Conservation (phyloP, 2,329 filamentous ascomycete genomes). For the Neonectria sp. region DNA sequence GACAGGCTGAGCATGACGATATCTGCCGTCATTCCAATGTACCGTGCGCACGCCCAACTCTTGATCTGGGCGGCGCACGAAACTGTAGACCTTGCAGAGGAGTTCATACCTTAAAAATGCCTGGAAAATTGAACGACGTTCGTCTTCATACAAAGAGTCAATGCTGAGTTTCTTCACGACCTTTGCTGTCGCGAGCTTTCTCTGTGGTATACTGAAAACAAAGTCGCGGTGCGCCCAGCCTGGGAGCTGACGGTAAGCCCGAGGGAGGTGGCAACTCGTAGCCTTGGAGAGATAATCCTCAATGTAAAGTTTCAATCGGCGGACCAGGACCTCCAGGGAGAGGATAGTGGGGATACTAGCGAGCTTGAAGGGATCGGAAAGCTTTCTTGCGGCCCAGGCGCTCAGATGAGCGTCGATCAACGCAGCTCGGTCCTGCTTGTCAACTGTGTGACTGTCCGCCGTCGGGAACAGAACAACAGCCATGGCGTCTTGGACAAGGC, state of each 20-base stretch:
- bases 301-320: background rate
- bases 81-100: background rate
- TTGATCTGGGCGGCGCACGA: background rate
- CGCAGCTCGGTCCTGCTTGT: background rate
- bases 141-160: background rate
- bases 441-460: conserved; percentile 1
- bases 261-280: background rate
- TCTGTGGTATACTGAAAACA: background rate
- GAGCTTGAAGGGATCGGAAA: conserved; percentile 1
- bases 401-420: background rate
- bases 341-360: background rate
- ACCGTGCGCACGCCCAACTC: background rate
- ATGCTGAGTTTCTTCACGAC: background rate
- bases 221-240: background rate
- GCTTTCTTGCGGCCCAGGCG: background rate
- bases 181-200: background rate
- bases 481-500: conserved; percentile 30
- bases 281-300: background rate
- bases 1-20: background rate
- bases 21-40: background rate
- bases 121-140: background rate
- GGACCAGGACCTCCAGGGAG: background rate
- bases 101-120: background rate
- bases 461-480: conserved; percentile 29
- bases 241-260: background rate